Evolutionary conservation across 495 filamentous ascomycete species (phyloP), one percentile per base, ranked within the genome.

Genomic region (Talaromyces ruber): DNA sequence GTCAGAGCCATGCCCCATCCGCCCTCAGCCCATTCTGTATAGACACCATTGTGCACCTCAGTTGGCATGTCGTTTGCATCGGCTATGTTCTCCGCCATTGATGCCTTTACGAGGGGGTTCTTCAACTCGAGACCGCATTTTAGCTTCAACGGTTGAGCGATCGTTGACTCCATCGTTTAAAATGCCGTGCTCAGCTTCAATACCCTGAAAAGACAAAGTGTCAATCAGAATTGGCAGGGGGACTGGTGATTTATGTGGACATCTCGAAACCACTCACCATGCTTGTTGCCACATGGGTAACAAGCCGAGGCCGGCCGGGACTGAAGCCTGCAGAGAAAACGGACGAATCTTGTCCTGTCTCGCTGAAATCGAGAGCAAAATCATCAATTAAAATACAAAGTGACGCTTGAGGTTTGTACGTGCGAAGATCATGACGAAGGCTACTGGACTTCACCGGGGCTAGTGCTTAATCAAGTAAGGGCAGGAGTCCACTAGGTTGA

Each of bases 1-100:
- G 76, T 79, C 3, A 83, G 67, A 26, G 84, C 66, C 16, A 73
- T 69, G 4, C 82, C 81, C 75, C 81, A 84, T 11, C 71, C 73
- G 5, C 81, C 80, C 26, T 77, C 63, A 0, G 72, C 76, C 83
- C 83, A 86, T 65, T 71, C 66, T 18, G 68, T 66, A 65, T 84
- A 83, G 22, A 72, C 70, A 16, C 71, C 63, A 24, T 72, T 30
- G 8, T 75, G 65, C n/a, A 69, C 64, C 26, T 71, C 65, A 21
- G 70, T 74, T 28, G 74, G 74, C 6, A 60, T 56, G 25, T 69
- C 62, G 59, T 70, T 66, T 2, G 39, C 66, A 18, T 65, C 72
- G n/a, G 72, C 72, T 52, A 83, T 67, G 18, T 64, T 8, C 62
- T 82, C 80, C 30, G 78, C 77, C 79, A 82, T 81, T 39, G 80